phyloP scores from a whole-genome alignment of 2,329 filamentous ascomycete genomes.

The Fusarium stilboides region DNA sequence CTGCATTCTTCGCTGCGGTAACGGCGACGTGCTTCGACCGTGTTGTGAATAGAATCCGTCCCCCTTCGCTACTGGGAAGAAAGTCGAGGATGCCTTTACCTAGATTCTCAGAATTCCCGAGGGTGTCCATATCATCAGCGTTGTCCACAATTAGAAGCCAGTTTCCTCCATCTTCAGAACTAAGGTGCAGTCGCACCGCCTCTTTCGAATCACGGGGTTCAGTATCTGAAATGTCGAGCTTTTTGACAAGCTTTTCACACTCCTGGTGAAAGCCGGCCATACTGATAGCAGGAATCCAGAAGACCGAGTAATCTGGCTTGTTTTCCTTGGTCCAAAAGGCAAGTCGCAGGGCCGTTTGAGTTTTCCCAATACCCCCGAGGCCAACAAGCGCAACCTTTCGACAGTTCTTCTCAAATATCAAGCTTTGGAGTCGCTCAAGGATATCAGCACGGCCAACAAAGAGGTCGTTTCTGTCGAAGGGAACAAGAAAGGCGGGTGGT shows the following conservation, averaged over 20 bases:
- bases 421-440: not conserved
- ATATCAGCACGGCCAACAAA: not conserved
- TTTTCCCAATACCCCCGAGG: slow-evolving; percentile 29
- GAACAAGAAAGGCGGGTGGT: not conserved
- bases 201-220: not conserved
- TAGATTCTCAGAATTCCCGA: not conserved
- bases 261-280: slow-evolving; percentile 19
- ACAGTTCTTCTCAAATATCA: not conserved
- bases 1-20: slow-evolving; percentile 15
- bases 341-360: slow-evolving; percentile 30
- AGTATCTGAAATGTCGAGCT: not conserved
- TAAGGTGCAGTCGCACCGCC: slow-evolving; percentile 30
- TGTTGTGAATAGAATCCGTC: slow-evolving; percentile 55
- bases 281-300: slow-evolving; percentile 26
- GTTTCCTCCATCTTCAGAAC: slow-evolving; percentile 31
- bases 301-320: slow-evolving; percentile 18
- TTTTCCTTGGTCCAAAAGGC: slow-evolving; percentile 17
- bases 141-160: slow-evolving; percentile 50
- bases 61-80: slow-evolving; percentile 51
- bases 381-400: slow-evolving; percentile 12
- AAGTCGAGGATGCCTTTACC: not conserved
- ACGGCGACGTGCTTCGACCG: slow-evolving; percentile 27
- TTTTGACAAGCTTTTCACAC: not conserved
- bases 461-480: not conserved
- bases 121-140: slow-evolving; percentile 38